Base-by-base conservation (phyloP, 352 stramenopile species). In the Pythium grandisporangium region DNA sequence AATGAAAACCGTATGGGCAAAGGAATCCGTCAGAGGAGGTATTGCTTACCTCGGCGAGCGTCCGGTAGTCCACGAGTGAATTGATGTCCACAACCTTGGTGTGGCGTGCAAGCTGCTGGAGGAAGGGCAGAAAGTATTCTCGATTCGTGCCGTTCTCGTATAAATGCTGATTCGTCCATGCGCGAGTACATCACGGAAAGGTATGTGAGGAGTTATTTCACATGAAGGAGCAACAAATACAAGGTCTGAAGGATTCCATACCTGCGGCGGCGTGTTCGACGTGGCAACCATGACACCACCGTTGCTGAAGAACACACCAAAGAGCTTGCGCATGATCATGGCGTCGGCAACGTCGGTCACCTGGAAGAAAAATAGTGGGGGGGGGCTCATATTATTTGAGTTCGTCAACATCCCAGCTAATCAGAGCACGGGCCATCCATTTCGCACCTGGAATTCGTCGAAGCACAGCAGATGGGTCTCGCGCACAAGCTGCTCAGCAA, bases 321-420 rank as follows among this genome's bases (percentile, higher is more conserved):
- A 98, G 20, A 98, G 63, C 62, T 96, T 95, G 45, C 74, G 74
- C 72, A 98, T 84, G 57, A 99, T 98, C 50, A 98, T 76, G 23
- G 96, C 96, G 63, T 98, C 93, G 2, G 89, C 94, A 50, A 99
- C 89, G 63, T 99, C 94, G 2, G 88, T 98, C 14, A 99, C 85
- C 48, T 54, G n/a, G 11, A 14, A 14, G 27, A n/a, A n/a, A n/a
- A n/a, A n/a, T n/a, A n/a, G n/a, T n/a, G n/a, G n/a, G n/a, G n/a
- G n/a, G n/a, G n/a, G n/a, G n/a, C n/a, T n/a, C n/a, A n/a, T n/a
- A n/a, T n/a, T n/a, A n/a, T n/a, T n/a, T n/a, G n/a, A n/a, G n/a
- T n/a, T n/a, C n/a, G n/a, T n/a, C n/a, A n/a, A n/a, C n/a, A n/a
- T n/a, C n/a, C n/a, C 27, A 32, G 8, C 27, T 32, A 8, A 32